Base-by-base conservation (phyloP, 306 rosid genomes). In the Inga oerstediana region DNA sequence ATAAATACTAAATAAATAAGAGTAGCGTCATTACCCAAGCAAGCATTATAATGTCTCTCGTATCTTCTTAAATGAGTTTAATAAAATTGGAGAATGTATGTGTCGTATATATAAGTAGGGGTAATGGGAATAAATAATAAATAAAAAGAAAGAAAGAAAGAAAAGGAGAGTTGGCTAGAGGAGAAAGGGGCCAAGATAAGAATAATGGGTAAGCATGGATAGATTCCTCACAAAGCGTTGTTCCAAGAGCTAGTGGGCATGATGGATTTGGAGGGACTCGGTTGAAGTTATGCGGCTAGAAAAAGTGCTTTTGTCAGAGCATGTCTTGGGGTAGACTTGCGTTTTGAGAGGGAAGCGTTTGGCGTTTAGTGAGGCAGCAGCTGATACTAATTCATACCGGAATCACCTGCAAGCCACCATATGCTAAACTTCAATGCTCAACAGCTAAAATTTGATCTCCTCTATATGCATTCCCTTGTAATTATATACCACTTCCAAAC, bases 211-310 rank as follows among this genome's bases (percentile, higher is more conserved):
- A 92, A 91, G 86, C 91, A 77, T 86, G 85, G 86, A 91, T 91
- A 86, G 90, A 90, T 91, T 94, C 97, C 81, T 83, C 89, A 71
- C 75, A 84, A 77, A 83, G 81, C 97, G 81, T 78, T 75, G 78
- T 88, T 92, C 98, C 98, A 96, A 96, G 83, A 77, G 85, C 97
- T 89, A 90, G 89, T 80, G 35, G 84, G 87, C 94, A 89, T 75
- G 83, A 77, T n/a, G 82, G 59, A 44, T 89, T 89, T 96, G 98
- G 97, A 86, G 87, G 83, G 62, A 79, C 49, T 81, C 82, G 24
- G 77, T 81, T 81, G 84, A 76, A 72, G 62, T 85, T 84, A 91
- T 80, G 85, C 88, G 65, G 86, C 80, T 80, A 82, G 88, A 79
- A 84, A 87, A 91, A 88, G 88, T 91, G 91, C 85, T 80, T 91